Conservation (phyloP, 164 flowering plant genomes). For the Umbellularia californica region DNA sequence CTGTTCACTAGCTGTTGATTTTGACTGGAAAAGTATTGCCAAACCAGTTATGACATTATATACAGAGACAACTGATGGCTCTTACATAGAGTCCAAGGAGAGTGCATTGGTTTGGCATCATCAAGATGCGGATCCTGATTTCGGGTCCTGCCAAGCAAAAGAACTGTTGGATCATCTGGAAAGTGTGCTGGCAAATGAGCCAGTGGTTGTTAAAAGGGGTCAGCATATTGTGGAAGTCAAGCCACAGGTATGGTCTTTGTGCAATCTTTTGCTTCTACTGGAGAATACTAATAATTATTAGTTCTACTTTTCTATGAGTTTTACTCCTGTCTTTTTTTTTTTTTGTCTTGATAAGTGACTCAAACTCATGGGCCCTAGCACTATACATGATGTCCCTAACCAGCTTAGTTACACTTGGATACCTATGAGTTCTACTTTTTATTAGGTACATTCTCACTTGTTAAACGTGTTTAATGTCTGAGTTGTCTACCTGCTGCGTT, state of each 20-base stretch:
- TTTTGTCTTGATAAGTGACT: too few species aligned
- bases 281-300: neutral
- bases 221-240: conserved; percentile 21
- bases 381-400: too few species aligned
- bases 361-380: too few species aligned
- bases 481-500: too few species aligned
- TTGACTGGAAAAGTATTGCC: conserved; percentile 17
- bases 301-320: too few species aligned
- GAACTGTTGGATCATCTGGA: conserved; percentile 20
- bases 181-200: conserved; percentile 20
- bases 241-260: conserved; percentile 15
- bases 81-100: conserved; percentile 18
- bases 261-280: neutral
- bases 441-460: too few species aligned
- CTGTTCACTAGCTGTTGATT: conserved; percentile 10
- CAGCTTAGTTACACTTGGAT: too few species aligned
- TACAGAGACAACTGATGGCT: conserved; percentile 21
- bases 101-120: conserved; percentile 24
- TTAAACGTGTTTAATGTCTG: too few species aligned
- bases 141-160: conserved; percentile 22
- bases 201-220: conserved; percentile 21
- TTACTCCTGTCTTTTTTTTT: too few species aligned
- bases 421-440: too few species aligned
- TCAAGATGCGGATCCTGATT: conserved; percentile 20
- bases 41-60: conserved; percentile 17